Evolutionary conservation across 1,284 basidiomycete species (phyloP).

Genomic region (Heliocybe sulcata): DNA sequence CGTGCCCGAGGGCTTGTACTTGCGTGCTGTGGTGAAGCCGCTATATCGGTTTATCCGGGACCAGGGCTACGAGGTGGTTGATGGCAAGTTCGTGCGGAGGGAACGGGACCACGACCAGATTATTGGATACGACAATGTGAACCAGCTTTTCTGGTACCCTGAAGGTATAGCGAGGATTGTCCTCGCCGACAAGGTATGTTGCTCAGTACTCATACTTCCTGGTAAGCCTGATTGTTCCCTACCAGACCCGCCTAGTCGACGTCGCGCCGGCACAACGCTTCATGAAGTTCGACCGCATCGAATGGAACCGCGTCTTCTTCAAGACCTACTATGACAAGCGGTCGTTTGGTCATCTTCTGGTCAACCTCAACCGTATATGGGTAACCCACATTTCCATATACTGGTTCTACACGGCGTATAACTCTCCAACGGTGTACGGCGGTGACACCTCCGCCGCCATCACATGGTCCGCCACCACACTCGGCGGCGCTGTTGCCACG

Average conservation of each 20-base stretch:
- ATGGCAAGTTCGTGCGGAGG: conserved; percentile 91
- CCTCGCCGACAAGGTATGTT: conserved; percentile 75
- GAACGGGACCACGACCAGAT: conserved; percentile 93
- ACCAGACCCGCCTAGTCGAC: conserved; percentile 84
- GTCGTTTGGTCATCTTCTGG: conserved; percentile 87
- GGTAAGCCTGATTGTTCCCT: conserved; percentile 2
- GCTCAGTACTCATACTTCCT: background rate
- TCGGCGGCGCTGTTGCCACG: conserved; percentile 87
- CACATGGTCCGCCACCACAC: conserved; percentile 82
- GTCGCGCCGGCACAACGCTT: conserved; percentile 85
- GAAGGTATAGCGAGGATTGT: conserved; percentile 94
- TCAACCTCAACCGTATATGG: conserved; percentile 99
- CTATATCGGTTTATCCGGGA: conserved; percentile 96
- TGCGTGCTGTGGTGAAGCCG: conserved; percentile 89
- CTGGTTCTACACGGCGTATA: conserved; percentile 94
- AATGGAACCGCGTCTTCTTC: conserved; percentile 93
- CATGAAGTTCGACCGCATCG: conserved; percentile 92
- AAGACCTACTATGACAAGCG: conserved; percentile 97
- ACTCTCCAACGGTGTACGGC: conserved; percentile 82
- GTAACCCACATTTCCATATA: conserved; percentile 89
- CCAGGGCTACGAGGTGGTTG: conserved; percentile 95
- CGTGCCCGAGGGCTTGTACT: conserved; percentile 92
- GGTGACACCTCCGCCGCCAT: conserved; percentile 58
- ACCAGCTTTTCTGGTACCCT: conserved; percentile 99
- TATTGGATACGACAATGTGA: conserved; percentile 99